A percentile compares a stretch with the other conserved stretches of the same genome.
phyloP scores from a whole-genome alignment of 2,329 filamentous ascomycete genomes.

The Zopfia rhizophila region DNA sequence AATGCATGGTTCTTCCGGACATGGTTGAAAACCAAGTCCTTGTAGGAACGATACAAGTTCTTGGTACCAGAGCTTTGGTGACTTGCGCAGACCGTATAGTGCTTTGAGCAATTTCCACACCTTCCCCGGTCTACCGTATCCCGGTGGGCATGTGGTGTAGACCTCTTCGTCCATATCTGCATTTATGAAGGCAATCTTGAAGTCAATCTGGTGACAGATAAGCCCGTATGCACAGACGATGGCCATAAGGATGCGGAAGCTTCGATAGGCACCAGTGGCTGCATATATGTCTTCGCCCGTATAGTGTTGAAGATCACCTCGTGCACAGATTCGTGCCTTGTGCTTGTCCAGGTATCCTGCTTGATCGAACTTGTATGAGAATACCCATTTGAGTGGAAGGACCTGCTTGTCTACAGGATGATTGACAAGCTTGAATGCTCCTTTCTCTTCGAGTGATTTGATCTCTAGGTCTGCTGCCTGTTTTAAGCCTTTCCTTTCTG shows the following conservation, averaged over 20 bases:
- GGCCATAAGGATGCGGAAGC: constrained; percentile 14
- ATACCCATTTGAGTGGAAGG: constrained; percentile 31
- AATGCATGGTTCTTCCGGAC: constrained; percentile 13
- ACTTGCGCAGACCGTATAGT: constrained; percentile 17
- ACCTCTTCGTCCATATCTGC: constrained; percentile 17
- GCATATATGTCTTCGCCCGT: constrained; percentile 17
- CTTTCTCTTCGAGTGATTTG: no score
- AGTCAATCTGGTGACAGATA: constrained; percentile 18
- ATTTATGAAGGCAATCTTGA: constrained; percentile 20
- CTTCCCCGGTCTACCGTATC: constrained; percentile 1
- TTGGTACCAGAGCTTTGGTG: constrained; percentile 17
- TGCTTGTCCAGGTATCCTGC: constrained; percentile 28
- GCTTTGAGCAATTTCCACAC: constrained; percentile 10
- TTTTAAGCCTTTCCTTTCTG: no score
- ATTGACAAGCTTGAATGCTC: no score
- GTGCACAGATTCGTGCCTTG: constrained; percentile 28
- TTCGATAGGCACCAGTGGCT: constrained; percentile 15
- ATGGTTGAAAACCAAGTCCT: constrained; percentile 6
- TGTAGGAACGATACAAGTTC: constrained; percentile 13
- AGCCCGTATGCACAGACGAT: constrained; percentile 14
- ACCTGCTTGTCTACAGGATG: no score
- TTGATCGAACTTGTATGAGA: constrained; percentile 36
- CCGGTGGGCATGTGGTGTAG: constrained; percentile 8
- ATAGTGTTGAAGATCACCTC: constrained; percentile 25
- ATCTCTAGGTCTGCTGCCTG: no score